These are phyloP conservation scores for Gonapodya prolifera DNA, from an alignment of 192 early-diverging fungal species.

Conservation along the genomic window DNA sequence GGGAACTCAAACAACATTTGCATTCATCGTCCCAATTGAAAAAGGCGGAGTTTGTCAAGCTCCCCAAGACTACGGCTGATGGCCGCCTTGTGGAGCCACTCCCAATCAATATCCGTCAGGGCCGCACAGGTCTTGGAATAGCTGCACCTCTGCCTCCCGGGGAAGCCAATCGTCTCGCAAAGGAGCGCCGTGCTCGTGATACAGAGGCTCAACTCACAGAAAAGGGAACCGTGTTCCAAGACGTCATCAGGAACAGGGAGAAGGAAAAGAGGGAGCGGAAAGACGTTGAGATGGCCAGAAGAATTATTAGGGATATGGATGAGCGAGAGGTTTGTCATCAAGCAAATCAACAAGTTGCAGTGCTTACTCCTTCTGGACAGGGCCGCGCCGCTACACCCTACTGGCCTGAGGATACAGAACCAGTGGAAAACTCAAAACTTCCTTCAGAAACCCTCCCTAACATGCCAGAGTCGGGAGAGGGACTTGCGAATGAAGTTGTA, in stretches of 20 bases:
- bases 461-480: too few relatives aligned
- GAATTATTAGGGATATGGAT: background rate
- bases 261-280: background rate
- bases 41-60: too few relatives aligned
- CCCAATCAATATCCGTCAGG: background rate
- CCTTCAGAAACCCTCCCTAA: too few relatives aligned
- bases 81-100: background rate
- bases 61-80: background rate
- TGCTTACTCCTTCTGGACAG: background rate
- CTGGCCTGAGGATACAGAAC: background rate
- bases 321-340: background rate
- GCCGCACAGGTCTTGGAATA: background rate
- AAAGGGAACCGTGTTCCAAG: background rate
- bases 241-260: background rate
- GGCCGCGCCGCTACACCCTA: background rate
- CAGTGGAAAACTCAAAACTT: too few relatives aligned
- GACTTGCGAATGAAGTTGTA: background rate
- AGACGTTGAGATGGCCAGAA: background rate
- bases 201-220: background rate
- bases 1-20: background rate
- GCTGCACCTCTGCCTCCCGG: background rate
- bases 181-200: background rate
- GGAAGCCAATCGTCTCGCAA: background rate
- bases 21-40: background rate
- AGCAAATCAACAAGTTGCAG: background rate